These are phyloP conservation scores for Achaetomiella virescens DNA, from an alignment of 495 filamentous ascomycete species.

Conservation along the genomic window DNA sequence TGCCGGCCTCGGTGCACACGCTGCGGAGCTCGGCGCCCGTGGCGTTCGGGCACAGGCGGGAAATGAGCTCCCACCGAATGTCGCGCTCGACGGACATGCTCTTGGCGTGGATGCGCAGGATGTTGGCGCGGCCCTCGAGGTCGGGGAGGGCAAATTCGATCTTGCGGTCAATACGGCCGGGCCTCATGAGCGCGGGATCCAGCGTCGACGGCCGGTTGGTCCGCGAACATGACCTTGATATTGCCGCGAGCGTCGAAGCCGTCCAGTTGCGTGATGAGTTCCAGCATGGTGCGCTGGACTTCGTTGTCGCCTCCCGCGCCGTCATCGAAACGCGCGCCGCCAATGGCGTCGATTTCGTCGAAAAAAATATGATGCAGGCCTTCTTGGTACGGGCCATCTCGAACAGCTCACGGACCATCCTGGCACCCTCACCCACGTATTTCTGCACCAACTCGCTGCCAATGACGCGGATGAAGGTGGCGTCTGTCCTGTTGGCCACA, in stretches of 20 bases:
- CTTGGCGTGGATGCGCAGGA: conserved; percentile 97
- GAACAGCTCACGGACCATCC: conserved; percentile 98
- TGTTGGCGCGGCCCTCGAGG: conserved; percentile 93
- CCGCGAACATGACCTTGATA: conserved; percentile 99
- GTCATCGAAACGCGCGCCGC: conserved; percentile 97
- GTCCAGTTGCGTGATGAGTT: conserved; percentile 95
- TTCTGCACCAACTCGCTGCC: conserved; percentile 96
- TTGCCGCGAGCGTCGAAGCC: conserved; percentile 96
- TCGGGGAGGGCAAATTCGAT: conserved; percentile 98
- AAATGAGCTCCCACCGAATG: conserved; percentile 97
- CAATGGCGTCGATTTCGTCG: conserved; percentile 97
- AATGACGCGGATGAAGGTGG: conserved; percentile 97
- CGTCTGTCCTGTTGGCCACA: conserved; percentile 94
- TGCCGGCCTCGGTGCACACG: conserved; percentile 98
- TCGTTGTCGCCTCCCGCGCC: conserved; percentile 98
- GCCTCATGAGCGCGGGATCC: conserved; percentile 93
- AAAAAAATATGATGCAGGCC: conserved; percentile 99
- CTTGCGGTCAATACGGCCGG: conserved; percentile 96
- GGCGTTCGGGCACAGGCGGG: conserved; percentile 90
- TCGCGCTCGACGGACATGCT: conserved; percentile 98
- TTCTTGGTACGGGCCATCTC: conserved; percentile 99
- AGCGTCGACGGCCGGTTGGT: conserved; percentile 95
- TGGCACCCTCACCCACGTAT: conserved; percentile 94
- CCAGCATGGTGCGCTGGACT: conserved; percentile 98
- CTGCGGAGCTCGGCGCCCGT: conserved; percentile 91